Conservation (phyloP, 2,329 filamentous ascomycete species). For the Pseudogymnoascus sp. region DNA sequence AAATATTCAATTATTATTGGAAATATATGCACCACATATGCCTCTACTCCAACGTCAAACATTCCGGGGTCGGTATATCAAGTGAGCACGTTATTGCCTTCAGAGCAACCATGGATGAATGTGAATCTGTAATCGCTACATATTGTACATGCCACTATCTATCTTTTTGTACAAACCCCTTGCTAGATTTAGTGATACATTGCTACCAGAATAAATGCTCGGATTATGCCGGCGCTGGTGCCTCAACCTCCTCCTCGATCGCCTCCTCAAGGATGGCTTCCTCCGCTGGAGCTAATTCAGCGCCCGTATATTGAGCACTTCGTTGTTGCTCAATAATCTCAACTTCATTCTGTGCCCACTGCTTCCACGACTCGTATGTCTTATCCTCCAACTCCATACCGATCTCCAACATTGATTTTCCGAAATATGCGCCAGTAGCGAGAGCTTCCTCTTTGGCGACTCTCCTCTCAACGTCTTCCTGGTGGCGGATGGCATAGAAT, state of each 20-base stretch:
- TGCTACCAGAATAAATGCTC: not conserved
- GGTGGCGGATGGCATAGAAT: slow-evolving; percentile 78
- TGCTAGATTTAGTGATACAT: not conserved
- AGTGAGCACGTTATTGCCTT: not conserved
- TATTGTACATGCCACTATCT: slow-evolving; percentile 4
- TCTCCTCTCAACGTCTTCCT: slow-evolving; percentile 72
- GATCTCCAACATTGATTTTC: slow-evolving; percentile 64
- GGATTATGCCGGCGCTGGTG: not conserved
- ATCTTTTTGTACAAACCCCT: slow-evolving; percentile 5
- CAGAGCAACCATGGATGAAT: not conserved
- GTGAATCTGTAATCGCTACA: slow-evolving; percentile 1
- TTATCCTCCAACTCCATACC: slow-evolving; percentile 76
- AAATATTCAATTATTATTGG: not conserved
- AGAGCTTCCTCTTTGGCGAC: slow-evolving; percentile 83
- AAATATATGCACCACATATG: not conserved
- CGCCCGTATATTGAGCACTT: slow-evolving; percentile 35
- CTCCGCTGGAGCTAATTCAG: not conserved
- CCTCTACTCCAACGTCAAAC: not conserved
- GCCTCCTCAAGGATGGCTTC: not conserved
- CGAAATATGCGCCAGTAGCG: slow-evolving; percentile 81
- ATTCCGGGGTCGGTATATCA: not conserved
- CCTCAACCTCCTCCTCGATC: not conserved
- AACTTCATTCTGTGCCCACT: slow-evolving; percentile 55
- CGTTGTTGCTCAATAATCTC: slow-evolving; percentile 34
- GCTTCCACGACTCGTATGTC: slow-evolving; percentile 77